Conservation (phyloP, 1,139 yeast species). For the Debaryomyces psychrophilus region DNA sequence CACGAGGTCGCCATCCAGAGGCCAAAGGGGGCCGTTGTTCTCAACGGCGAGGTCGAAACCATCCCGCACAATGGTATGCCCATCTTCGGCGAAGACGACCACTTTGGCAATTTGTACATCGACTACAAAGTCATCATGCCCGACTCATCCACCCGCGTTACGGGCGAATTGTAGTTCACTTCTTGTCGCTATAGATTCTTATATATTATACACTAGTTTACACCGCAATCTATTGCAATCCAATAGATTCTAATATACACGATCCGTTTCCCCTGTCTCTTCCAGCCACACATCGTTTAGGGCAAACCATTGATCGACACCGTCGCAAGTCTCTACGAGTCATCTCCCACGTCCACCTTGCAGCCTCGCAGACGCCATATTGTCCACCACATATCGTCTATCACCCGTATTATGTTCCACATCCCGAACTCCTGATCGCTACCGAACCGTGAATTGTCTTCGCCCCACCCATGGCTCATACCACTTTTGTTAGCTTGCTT, state of each 20-base stretch:
- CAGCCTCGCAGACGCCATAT: not conserved
- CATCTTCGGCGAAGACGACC: constrained; percentile 46
- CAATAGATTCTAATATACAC: too few relatives aligned
- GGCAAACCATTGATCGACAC: too few relatives aligned
- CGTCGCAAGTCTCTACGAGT: too few relatives aligned
- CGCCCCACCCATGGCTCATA: not conserved
- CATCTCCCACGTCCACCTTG: not conserved
- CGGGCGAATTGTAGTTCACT: constrained; percentile 27
- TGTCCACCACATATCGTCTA: not conserved
- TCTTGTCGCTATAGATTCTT: constrained; percentile 1
- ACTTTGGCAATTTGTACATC: constrained; percentile 74
- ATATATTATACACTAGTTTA: not conserved
- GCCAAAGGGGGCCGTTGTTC: constrained; percentile 51
- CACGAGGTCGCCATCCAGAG: constrained; percentile 53
- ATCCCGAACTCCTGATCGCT: not conserved
- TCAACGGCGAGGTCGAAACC: constrained; percentile 71
- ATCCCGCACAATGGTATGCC: constrained; percentile 89
- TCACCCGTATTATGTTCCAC: not conserved
- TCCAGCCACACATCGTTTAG: too few relatives aligned
- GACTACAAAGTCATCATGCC: constrained; percentile 65
- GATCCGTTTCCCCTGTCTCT: too few relatives aligned
- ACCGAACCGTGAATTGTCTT: constrained; percentile 1
- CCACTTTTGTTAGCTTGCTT: not conserved
- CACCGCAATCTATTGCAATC: not conserved
- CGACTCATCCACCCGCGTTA: constrained; percentile 17